A percentile compares a stretch with the other conserved stretches of the same genome.
phyloP scores from a whole-genome alignment of 2,329 filamentous ascomycete species.

The Colletotrichum australisinense region DNA sequence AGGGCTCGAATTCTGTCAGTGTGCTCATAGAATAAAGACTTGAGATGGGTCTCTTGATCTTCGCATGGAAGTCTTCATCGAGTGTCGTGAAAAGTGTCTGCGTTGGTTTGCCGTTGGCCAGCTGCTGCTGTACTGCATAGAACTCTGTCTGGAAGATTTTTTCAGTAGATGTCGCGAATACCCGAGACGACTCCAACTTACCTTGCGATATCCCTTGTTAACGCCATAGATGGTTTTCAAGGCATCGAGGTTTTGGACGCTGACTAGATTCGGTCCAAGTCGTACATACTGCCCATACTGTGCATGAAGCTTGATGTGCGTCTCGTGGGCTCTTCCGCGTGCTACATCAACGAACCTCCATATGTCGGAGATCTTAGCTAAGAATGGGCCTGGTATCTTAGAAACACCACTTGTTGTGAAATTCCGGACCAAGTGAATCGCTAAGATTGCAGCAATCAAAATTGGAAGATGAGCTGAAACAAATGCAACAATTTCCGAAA shows the following conservation, averaged over 20 bases:
- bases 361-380: background rate
- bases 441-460: background rate
- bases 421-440: background rate
- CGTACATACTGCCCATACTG: background rate
- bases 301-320: background rate
- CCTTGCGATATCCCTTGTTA: background rate
- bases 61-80: constrained; percentile 53
- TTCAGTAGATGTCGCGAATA: no score
- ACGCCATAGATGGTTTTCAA: background rate
- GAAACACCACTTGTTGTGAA: background rate
- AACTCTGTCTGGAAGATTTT: constrained; percentile 38
- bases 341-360: background rate
- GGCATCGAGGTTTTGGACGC: background rate
- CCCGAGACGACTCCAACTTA: no score
- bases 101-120: constrained; percentile 42
- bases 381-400: background rate
- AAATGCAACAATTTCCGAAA: background rate
- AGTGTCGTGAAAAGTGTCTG: constrained; percentile 50
- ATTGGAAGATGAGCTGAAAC: background rate
- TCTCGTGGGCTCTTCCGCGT: background rate
- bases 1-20: constrained; percentile 50
- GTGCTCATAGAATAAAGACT: constrained; percentile 53
- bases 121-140: constrained; percentile 43
- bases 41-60: constrained; percentile 51
- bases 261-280: background rate